Evolutionary conservation across 2,329 filamentous ascomycete species (phyloP).

Genomic region (Cladosporium sp.): DNA sequence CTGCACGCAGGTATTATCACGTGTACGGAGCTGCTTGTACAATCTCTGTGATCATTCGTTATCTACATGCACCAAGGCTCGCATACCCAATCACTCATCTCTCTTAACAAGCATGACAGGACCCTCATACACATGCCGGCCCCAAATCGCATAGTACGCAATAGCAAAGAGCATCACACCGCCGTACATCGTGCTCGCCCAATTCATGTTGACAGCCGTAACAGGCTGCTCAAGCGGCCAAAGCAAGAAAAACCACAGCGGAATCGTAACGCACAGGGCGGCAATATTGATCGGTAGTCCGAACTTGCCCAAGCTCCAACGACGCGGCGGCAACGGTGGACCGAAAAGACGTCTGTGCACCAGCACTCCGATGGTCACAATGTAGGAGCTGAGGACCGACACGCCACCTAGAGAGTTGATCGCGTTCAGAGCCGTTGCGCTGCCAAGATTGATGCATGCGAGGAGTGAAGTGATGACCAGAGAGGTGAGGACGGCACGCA

Average conservation of each 20-base stretch:
- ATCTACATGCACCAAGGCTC: too few relatives aligned
- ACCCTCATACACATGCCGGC: constrained; percentile 17
- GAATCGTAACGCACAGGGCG: constrained; percentile 6
- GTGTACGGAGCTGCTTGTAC: too few relatives aligned
- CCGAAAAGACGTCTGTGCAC: constrained; percentile 14
- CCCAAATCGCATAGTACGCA: constrained; percentile 17
- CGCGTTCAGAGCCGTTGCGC: constrained; percentile 10
- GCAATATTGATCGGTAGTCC: constrained; percentile 20
- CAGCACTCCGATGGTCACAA: constrained; percentile 16
- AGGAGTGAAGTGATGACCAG: constrained; percentile 11
- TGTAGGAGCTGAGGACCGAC: constrained; percentile 15
- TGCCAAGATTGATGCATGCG: constrained; percentile 13
- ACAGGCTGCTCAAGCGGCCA: constrained; percentile 17
- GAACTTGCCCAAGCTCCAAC: constrained; percentile 18
- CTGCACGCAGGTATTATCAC: too few relatives aligned
- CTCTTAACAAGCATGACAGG: constrained; percentile 14
- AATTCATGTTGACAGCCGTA: constrained; percentile 9
- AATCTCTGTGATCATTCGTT: too few relatives aligned
- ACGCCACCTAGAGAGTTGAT: constrained; percentile 14
- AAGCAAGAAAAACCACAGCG: constrained; percentile 24
- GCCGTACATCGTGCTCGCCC: constrained; percentile 12
- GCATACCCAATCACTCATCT: neutral
- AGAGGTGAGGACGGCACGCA: constrained; percentile 10
- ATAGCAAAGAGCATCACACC: constrained; percentile 14
- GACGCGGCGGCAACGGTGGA: constrained; percentile 11